Evolutionary conservation across 2,329 filamentous ascomycete genomes (phyloP), one percentile per base, ranked within the genome.

Genomic region (Mariannaea elegans): DNA sequence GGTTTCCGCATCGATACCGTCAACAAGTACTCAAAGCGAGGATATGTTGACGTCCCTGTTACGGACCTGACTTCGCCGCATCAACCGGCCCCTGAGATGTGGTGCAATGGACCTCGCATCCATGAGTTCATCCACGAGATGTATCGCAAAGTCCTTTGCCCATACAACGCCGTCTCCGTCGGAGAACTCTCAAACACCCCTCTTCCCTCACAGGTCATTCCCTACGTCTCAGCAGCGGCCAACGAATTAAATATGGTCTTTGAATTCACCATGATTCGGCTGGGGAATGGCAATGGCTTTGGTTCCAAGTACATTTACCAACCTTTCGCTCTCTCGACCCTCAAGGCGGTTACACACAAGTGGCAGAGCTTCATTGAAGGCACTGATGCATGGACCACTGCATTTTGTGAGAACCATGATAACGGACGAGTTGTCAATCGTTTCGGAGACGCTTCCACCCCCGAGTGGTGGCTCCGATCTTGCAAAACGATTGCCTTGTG

Each of bases 1-100:
- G 87, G 87, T 0, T 90, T 90, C 73, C 81, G 88, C 5, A 87
- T 90, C 75, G 88, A 90, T 62, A 87, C 88, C 0, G 88, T 90
- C 61, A 90, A 90, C 69, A 84, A 88, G 41, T 88, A 90, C 67
- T 86, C 82, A 61, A 90, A 90, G 65, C 79, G 82, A 1, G 79
- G 80, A 0, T 86, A 86, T 55, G 82, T 85, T 3, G 84, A 88
- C 56, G 83, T 80, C 0, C 77, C 80, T 1, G 66, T 84, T 53
- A 78, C 72, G 3, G 78, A 81, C 52, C 77, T 72, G 10, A 66
- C 45, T 2, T 77, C 66, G 21, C 66, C 73, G 1, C 71, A 76
- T 56, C 80, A 81, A 58, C 80, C 83, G 0, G 82, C 77, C 1
- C 77, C 73, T 6, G 76, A 80, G 59, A 79, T 83, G 74, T 88